phyloP scores from a whole-genome alignment of 179 eudicot genomes.

The Pouteria campechiana region DNA sequence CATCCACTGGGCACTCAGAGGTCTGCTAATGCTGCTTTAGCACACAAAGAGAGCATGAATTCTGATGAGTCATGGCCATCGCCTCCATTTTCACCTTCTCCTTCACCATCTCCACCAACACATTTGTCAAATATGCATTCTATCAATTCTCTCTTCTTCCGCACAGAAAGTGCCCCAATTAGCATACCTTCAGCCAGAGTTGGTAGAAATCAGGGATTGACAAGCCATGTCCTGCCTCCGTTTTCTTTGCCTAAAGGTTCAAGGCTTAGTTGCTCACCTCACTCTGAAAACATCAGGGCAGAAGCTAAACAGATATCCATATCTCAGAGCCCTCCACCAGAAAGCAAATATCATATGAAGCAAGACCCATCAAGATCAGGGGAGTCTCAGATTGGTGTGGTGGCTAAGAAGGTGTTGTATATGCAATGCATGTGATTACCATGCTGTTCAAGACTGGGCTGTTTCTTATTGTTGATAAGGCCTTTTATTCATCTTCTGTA shows the following conservation, averaged over 20 bases:
- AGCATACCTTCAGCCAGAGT: constrained; percentile 80
- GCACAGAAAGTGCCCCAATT: constrained; percentile 74
- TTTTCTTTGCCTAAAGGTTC: constrained; percentile 59
- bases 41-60: constrained; percentile 30
- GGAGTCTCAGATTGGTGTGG: constrained; percentile 56
- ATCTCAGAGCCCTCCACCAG: constrained; percentile 71
- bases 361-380: constrained; percentile 44
- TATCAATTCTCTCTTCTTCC: constrained; percentile 36
- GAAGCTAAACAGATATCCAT: too few species aligned
- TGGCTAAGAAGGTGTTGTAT: too few species aligned
- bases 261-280: constrained; percentile 40
- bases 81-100: constrained; percentile 90
- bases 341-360: constrained; percentile 47
- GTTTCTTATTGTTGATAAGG: constrained; percentile 10
- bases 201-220: constrained; percentile 63
- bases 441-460: neutral
- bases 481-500: constrained; percentile 13
- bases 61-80: constrained; percentile 70
- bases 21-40: constrained; percentile 24
- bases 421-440: too few species aligned
- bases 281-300: too few species aligned
- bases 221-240: constrained; percentile 72
- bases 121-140: constrained; percentile 38
- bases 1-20: constrained; percentile 45
- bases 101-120: constrained; percentile 74